A percentile compares a stretch with the other conserved stretches of the same genome.
These are phyloP conservation scores for Leucoagaricus sp. DNA, from an alignment of 1,284 basidiomycete species.

Conservation along the genomic window DNA sequence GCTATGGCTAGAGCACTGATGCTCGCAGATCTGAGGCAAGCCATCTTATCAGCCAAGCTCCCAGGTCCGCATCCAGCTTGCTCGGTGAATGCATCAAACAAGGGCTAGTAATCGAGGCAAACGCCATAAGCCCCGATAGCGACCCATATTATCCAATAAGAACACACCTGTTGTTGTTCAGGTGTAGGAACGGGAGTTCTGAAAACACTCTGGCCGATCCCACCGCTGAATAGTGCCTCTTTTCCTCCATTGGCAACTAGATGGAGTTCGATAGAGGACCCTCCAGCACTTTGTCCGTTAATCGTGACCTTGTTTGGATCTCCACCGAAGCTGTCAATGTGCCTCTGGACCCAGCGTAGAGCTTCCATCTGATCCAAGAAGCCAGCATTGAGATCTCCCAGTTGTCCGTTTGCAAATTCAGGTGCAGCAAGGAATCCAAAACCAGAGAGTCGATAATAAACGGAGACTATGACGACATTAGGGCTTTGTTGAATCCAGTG, in stretches of 20 bases:
- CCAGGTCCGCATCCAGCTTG: slow-evolving; percentile 49
- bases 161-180: slow-evolving; percentile 48
- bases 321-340: slow-evolving; percentile 68
- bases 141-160: too few species aligned
- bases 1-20: slow-evolving; percentile 52
- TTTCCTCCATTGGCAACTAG: slow-evolving; percentile 44
- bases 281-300: slow-evolving; percentile 66
- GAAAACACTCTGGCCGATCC: slow-evolving; percentile 63
- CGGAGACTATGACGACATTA: slow-evolving; percentile 53
- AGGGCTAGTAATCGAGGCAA: slow-evolving; percentile 34
- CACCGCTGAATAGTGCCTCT: slow-evolving; percentile 44
- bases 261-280: slow-evolving; percentile 54
- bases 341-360: slow-evolving; percentile 59
- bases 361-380: slow-evolving; percentile 64
- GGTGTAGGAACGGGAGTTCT: slow-evolving; percentile 48
- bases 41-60: slow-evolving; percentile 35
- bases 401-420: slow-evolving; percentile 47
- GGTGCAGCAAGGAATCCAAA: slow-evolving; percentile 55
- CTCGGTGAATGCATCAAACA: slow-evolving; percentile 51
- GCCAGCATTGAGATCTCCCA: slow-evolving; percentile 61
- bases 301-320: slow-evolving; percentile 56
- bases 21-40: slow-evolving; percentile 49
- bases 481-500: slow-evolving; percentile 53
- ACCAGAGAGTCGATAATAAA: slow-evolving; percentile 54
- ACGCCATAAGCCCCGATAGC: too few species aligned